Conservation (phyloP, 306 rosid genomes). For the Oxytropis ochrocephala region DNA sequence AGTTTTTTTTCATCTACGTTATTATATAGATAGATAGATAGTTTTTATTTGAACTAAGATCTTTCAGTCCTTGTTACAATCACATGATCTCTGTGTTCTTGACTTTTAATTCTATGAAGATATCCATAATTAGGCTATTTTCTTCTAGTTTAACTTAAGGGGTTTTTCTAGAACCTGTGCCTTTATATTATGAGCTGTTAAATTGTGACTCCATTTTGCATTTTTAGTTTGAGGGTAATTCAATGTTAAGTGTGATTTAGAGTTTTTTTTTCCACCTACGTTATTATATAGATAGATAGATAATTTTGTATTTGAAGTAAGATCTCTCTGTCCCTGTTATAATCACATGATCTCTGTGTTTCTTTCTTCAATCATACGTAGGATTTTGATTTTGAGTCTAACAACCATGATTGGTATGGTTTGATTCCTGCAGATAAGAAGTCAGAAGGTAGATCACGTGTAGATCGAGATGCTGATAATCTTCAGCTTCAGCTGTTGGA, state of each 20-base stretch:
- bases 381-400: not conserved
- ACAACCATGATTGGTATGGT: not conserved
- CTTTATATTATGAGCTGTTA: not conserved
- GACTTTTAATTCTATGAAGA: not conserved
- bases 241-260: not conserved
- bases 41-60: not conserved
- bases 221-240: not conserved
- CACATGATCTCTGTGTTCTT: not conserved
- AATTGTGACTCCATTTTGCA: not conserved
- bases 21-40: too few species aligned
- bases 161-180: not conserved
- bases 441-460: constrained; percentile 79
- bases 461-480: constrained; percentile 84
- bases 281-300: too few species aligned
- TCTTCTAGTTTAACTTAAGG: not conserved
- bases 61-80: not conserved
- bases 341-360: not conserved
- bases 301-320: not conserved
- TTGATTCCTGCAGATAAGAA: constrained; percentile 63
- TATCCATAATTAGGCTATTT: not conserved
- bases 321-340: not conserved
- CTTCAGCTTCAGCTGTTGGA: constrained; percentile 84
- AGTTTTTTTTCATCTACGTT: not conserved
- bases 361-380: not conserved
- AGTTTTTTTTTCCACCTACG: not conserved